These are phyloP conservation scores for Coniophora puteana DNA, from an alignment of 1,284 basidiomycete species.

Conservation along the genomic window DNA sequence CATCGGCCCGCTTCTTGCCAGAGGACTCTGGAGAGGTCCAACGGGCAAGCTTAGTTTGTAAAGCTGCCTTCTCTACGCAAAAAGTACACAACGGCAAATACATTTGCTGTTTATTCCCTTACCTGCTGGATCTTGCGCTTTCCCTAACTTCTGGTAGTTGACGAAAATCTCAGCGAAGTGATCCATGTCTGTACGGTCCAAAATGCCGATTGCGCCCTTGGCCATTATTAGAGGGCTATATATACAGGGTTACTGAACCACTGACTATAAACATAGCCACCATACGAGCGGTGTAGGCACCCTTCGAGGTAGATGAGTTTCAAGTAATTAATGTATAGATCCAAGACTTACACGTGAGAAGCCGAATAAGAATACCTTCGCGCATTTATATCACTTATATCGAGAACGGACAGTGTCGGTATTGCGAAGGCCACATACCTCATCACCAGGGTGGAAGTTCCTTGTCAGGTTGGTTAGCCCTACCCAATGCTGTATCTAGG, in stretches of 20 bases:
- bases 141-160: conserved; percentile 56
- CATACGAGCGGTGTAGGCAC: conserved; percentile 72
- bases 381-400: conserved; percentile 19
- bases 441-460: conserved; percentile 66
- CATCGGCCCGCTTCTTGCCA: conserved; percentile 48
- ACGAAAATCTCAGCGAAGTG: conserved; percentile 61
- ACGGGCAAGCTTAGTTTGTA: conserved; percentile 42
- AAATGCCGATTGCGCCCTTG: conserved; percentile 60
- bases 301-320: conserved; percentile 27
- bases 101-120: neutral
- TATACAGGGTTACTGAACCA: conserved; percentile 3
- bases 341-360: conserved; percentile 55
- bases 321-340: neutral
- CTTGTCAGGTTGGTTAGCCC: conserved; percentile 27
- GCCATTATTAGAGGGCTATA: conserved; percentile 1
- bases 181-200: conserved; percentile 67
- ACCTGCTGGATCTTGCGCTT: conserved; percentile 46
- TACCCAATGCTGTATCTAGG: neutral
- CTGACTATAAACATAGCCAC: conserved; percentile 63
- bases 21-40: conserved; percentile 48
- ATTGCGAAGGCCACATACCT: conserved; percentile 35
- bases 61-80: conserved; percentile 36
- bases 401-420: neutral
- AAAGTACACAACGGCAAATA: neutral
- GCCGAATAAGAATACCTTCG: conserved; percentile 66